Percentiles rank a stretch among this genome's conserved stretches.
phyloP scores from a whole-genome alignment of 1,284 basidiomycete genomes.

The Naganishia cerealis region DNA sequence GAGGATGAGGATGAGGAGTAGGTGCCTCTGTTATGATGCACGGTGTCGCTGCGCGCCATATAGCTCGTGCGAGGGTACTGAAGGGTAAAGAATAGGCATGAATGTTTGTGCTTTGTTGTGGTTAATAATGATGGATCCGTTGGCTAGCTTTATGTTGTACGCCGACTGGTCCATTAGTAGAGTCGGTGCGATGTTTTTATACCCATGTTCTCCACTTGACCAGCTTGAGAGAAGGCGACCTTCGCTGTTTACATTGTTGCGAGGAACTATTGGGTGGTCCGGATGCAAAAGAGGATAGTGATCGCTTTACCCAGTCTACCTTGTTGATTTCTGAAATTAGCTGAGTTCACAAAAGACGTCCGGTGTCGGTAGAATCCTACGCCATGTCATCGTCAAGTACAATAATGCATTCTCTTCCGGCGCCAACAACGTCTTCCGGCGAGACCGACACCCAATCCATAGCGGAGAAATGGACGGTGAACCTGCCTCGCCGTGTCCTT shows the following conservation, averaged over 20 bases:
- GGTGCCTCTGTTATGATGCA: not conserved
- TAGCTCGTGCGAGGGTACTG: not conserved
- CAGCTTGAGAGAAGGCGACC: not conserved
- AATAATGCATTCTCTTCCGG: not conserved
- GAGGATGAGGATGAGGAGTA: conserved; percentile 13
- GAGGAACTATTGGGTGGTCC: not conserved
- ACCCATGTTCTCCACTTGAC: not conserved
- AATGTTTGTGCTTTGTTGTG: not conserved
- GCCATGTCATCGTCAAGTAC: not conserved
- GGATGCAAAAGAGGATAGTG: conserved; percentile 5
- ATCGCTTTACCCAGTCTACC: not conserved
- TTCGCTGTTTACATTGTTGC: not conserved
- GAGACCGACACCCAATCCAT: conserved; percentile 1
- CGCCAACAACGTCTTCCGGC: not conserved
- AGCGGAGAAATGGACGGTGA: conserved; percentile 30
- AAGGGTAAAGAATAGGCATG: conserved; percentile 13
- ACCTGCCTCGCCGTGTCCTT: conserved; percentile 45
- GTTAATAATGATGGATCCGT: not conserved
- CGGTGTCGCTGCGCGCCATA: not conserved
- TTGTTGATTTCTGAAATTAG: not conserved
- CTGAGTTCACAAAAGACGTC: not conserved
- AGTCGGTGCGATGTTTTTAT: not conserved
- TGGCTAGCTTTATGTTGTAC: conserved; percentile 17
- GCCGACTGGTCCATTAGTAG: not conserved
- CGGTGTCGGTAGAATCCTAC: not conserved